Conservation (phyloP, 139 green algal species). For the Klebsormidium nitens region DNA sequence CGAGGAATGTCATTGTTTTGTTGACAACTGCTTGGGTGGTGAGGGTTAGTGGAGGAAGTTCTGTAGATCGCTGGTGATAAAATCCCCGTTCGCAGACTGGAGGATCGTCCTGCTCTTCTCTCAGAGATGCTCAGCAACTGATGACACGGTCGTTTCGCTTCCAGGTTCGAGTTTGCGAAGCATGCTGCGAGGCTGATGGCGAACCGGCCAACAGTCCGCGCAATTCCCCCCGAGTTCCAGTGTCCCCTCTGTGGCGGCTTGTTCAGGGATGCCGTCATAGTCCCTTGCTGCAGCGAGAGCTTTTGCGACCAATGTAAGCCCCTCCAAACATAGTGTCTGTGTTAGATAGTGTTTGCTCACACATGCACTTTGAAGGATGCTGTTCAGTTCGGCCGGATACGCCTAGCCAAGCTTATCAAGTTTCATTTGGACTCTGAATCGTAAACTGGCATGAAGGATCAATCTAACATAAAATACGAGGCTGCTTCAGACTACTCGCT, state of each 20-base stretch:
- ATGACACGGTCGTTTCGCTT: too few species aligned
- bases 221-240: slow-evolving; percentile 13
- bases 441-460: not conserved
- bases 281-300: slow-evolving; percentile 28
- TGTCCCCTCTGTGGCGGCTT: slow-evolving; percentile 26
- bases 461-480: not conserved
- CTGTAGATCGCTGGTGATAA: too few species aligned
- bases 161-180: slow-evolving; percentile 1
- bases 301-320: slow-evolving; percentile 27
- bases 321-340: not conserved
- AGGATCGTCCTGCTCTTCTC: too few species aligned
- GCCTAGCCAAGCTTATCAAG: not conserved
- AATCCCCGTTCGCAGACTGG: too few species aligned
- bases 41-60: too few species aligned
- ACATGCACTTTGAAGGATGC: too few species aligned
- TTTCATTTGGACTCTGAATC: not conserved
- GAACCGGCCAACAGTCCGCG: not conserved
- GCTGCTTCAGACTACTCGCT: not conserved
- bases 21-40: too few species aligned
- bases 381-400: too few species aligned
- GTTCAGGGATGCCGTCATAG: slow-evolving; percentile 28
- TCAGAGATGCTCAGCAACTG: too few species aligned
- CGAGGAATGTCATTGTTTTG: too few species aligned
- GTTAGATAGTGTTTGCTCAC: not conserved
- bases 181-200: not conserved